These are phyloP conservation scores for Chrysanthemum lavandulifolium DNA, from an alignment of 129 eudicot species.

Conservation along the genomic window DNA sequence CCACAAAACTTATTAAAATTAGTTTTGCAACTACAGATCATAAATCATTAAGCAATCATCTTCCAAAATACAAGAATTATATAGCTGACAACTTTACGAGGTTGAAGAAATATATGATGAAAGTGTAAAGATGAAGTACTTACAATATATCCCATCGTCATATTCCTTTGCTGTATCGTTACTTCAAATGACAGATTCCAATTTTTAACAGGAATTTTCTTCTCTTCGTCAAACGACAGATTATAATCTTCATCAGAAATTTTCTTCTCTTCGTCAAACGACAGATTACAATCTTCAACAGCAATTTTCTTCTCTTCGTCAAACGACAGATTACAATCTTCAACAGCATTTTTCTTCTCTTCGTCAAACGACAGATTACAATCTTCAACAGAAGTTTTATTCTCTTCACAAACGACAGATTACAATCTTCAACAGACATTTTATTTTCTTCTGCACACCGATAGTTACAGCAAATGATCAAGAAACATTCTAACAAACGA, in stretches of 20 bases:
- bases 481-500: not conserved
- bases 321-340: not conserved
- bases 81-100: not conserved
- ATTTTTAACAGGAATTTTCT: not conserved
- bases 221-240: constrained; percentile 10
- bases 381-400: not conserved
- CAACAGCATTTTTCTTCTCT: not conserved
- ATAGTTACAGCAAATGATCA: constrained; percentile 1
- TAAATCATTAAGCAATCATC: not conserved
- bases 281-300: constrained; percentile 1
- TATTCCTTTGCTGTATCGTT: constrained; percentile 10
- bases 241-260: not conserved
- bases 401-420: not conserved
- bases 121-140: constrained; percentile 6
- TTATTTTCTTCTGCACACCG: constrained; percentile 8
- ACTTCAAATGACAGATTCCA: constrained; percentile 16
- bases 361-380: not conserved
- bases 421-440: not conserved
- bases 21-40: not conserved
- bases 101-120: not conserved
- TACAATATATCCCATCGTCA: constrained; percentile 13
- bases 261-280: not conserved
- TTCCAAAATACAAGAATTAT: not conserved
- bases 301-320: not conserved
- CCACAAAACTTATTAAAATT: not conserved